Conservation (phyloP, 192 early-diverging fungal species). For the Entomortierella parvispora region DNA sequence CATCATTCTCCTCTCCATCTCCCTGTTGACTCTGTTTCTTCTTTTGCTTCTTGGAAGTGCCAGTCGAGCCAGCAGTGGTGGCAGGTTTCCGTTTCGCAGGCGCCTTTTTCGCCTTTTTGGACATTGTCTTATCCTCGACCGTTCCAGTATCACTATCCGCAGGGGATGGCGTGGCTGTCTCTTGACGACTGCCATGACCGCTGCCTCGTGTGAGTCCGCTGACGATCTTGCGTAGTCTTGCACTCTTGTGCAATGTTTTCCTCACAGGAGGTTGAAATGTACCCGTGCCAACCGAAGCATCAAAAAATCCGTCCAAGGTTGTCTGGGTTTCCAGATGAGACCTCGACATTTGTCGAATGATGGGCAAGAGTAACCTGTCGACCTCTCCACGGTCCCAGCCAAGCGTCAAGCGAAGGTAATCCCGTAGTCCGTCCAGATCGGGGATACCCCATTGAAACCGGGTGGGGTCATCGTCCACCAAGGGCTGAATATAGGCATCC, state of each 20-base stretch:
- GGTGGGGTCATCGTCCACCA: slow-evolving; percentile 70
- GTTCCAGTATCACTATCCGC: not conserved
- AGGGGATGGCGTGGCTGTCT: not conserved
- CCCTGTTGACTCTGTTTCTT: not conserved
- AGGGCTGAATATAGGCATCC: slow-evolving; percentile 83
- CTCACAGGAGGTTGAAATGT: slow-evolving; percentile 14
- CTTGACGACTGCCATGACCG: not conserved
- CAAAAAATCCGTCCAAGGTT: slow-evolving; percentile 52
- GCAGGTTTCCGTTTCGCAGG: slow-evolving; percentile 10
- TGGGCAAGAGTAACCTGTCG: slow-evolving; percentile 75
- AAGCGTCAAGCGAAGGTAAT: slow-evolving; percentile 68
- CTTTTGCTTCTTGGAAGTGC: not conserved
- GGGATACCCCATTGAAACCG: slow-evolving; percentile 80
- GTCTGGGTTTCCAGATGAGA: slow-evolving; percentile 43
- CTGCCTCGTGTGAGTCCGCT: slow-evolving; percentile 37
- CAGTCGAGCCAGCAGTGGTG: not conserved
- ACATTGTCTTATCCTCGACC: not conserved
- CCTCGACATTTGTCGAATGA: slow-evolving; percentile 67
- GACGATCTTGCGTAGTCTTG: slow-evolving; percentile 55
- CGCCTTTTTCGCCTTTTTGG: not conserved
- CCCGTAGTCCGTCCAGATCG: slow-evolving; percentile 71
- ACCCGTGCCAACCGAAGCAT: slow-evolving; percentile 28
- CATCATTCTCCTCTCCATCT: not conserved
- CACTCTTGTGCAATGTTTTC: slow-evolving; percentile 51
- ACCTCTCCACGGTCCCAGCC: slow-evolving; percentile 73